Evolutionary conservation across 306 rosid genomes (phyloP).

Genomic region (Cucurbita argyrosperma): DNA sequence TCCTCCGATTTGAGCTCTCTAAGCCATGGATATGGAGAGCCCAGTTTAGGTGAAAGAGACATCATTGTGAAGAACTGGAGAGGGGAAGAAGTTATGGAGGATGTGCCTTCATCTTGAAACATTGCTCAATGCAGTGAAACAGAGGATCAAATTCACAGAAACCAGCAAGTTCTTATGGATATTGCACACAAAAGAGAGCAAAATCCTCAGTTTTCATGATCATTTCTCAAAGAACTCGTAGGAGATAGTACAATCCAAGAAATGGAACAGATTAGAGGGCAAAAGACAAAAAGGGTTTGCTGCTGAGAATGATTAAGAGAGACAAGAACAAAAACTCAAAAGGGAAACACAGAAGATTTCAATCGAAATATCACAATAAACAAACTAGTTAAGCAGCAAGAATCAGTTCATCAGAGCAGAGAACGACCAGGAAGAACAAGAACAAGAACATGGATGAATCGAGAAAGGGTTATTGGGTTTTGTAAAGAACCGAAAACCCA

Average conservation of each 20-base stretch:
- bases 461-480: not conserved
- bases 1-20: conserved; percentile 65
- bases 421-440: not conserved
- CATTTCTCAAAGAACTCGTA: not conserved
- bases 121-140: conserved; percentile 26
- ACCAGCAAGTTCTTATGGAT: not conserved
- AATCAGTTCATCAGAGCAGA: not conserved
- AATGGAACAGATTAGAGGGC: not conserved
- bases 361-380: not conserved
- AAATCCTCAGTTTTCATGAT: not conserved
- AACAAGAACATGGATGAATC: not conserved
- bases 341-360: not conserved
- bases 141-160: conserved; percentile 1
- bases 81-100: conserved; percentile 47
- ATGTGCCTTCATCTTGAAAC: conserved; percentile 65
- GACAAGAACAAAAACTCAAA: not conserved
- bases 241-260: not conserved
- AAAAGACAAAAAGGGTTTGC: not conserved
- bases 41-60: conserved; percentile 53
- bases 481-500: not conserved
- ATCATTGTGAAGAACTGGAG: conserved; percentile 50
- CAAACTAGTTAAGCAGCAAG: not conserved
- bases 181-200: not conserved
- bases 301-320: not conserved
- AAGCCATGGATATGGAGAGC: conserved; percentile 58